Percentiles rank a stretch among this genome's conserved stretches.
Conservation (phyloP, 176 grass and related monocot species). For the Raddia guianensis region DNA sequence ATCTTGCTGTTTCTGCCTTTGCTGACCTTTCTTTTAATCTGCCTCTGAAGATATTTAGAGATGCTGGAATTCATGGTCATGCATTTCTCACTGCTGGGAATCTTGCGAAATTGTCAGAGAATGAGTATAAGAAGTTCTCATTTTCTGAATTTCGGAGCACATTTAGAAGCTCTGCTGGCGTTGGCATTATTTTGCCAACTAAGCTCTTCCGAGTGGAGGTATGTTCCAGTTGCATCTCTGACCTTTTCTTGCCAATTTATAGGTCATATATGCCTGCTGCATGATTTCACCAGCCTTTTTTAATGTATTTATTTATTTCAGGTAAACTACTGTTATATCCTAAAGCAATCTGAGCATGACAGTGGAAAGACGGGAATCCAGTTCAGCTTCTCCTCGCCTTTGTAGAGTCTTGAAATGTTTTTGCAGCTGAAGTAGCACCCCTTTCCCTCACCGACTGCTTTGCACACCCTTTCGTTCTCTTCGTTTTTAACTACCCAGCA, state of each 20-base stretch:
- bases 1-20: constrained; percentile 84
- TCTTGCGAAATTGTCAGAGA: constrained; percentile 61
- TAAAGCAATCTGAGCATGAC: constrained; percentile 88
- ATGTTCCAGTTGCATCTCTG: not conserved
- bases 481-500: not conserved
- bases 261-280: not conserved
- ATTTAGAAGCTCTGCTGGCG: constrained; percentile 79
- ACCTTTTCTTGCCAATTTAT: not conserved
- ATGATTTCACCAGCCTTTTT: not conserved
- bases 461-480: not conserved
- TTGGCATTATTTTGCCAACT: constrained; percentile 87
- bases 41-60: constrained; percentile 72
- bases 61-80: constrained; percentile 84
- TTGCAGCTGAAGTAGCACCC: not conserved
- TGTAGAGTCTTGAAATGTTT: constrained; percentile 38
- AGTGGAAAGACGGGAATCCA: constrained; percentile 81
- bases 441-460: not conserved
- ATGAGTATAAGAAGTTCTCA: constrained; percentile 70
- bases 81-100: constrained; percentile 75
- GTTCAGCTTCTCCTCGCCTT: constrained; percentile 88
- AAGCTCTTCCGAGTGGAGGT: constrained; percentile 92
- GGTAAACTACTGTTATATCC: constrained; percentile 93
- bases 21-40: constrained; percentile 92
- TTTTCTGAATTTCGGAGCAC: constrained; percentile 47
- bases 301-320: constrained; percentile 39